Evolutionary conservation across 306 rosid genomes (phyloP).

Genomic region (Quercus dentata): DNA sequence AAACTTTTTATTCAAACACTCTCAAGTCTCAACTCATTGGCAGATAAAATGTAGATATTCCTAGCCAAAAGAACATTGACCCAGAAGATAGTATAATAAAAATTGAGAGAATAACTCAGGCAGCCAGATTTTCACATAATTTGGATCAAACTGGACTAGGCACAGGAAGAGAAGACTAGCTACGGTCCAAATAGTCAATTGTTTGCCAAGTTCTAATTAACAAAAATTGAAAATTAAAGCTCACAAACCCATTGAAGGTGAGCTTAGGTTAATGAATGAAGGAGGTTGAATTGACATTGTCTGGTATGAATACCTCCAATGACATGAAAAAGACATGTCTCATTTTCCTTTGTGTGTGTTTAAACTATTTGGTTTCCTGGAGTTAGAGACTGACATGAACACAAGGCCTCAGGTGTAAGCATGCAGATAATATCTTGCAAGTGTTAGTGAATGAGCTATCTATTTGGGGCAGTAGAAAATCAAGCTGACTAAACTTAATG

Average conservation of each 20-base stretch:
- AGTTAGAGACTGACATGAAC: not conserved
- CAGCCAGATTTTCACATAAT: not conserved
- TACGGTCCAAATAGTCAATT: not conserved
- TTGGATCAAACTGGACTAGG: not conserved
- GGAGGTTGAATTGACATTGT: not conserved
- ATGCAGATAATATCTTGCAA: not conserved
- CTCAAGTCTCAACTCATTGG: not conserved
- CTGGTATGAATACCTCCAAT: not conserved
- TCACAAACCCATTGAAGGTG: not conserved
- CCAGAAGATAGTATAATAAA: not conserved
- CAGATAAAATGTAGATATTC: not conserved
- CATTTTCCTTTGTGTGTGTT: not conserved
- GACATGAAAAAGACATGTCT: not conserved
- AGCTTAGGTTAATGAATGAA: not conserved
- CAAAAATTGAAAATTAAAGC: not conserved
- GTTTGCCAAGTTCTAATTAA: not conserved
- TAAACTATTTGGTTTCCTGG: not conserved
- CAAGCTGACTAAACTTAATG: not conserved
- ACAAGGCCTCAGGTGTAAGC: not conserved
- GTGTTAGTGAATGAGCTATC: not conserved
- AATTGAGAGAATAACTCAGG: not conserved
- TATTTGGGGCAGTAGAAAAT: not conserved
- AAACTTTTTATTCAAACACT: not conserved
- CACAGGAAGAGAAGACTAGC: not conserved
- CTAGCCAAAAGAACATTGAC: not conserved